These are phyloP conservation scores for Trifolium repens DNA, from an alignment of 306 rosid genomes.

Conservation along the genomic window DNA sequence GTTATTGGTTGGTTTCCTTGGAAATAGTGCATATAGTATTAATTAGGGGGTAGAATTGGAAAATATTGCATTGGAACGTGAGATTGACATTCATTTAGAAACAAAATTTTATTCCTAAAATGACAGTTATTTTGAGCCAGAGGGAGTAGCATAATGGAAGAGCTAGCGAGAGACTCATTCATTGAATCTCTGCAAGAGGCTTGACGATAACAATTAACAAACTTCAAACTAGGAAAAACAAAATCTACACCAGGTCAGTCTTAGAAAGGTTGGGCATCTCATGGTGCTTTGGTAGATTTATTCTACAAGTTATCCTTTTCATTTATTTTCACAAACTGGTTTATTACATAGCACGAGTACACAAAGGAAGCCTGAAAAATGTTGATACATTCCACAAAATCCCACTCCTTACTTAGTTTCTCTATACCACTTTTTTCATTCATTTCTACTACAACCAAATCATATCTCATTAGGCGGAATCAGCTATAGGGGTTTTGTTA, in stretches of 20 bases:
- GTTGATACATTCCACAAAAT: slow-evolving; percentile 4
- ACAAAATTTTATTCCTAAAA: too few species aligned
- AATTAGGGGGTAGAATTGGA: too few species aligned
- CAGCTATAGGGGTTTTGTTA: neutral
- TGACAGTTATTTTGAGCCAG: too few species aligned
- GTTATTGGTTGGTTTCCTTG: too few species aligned
- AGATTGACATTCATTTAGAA: too few species aligned
- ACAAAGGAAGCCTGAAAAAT: neutral
- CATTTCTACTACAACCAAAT: neutral
- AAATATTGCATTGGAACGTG: too few species aligned
- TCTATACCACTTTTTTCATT: neutral
- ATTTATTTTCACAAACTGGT: slow-evolving; percentile 6
- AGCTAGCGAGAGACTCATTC: neutral
- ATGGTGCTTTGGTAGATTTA: neutral
- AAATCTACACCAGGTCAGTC: slow-evolving; percentile 1
- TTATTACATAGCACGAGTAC: neutral
- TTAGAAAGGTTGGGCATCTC: neutral
- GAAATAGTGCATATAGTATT: too few species aligned
- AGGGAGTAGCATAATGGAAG: neutral
- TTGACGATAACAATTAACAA: slow-evolving; percentile 21
- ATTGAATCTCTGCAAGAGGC: neutral
- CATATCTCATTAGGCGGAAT: neutral
- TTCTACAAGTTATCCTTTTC: neutral
- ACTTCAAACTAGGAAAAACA: neutral
- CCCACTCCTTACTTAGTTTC: neutral